phyloP scores from a whole-genome alignment of 148 eudicot species.

The Vaccinium corymbosum region DNA sequence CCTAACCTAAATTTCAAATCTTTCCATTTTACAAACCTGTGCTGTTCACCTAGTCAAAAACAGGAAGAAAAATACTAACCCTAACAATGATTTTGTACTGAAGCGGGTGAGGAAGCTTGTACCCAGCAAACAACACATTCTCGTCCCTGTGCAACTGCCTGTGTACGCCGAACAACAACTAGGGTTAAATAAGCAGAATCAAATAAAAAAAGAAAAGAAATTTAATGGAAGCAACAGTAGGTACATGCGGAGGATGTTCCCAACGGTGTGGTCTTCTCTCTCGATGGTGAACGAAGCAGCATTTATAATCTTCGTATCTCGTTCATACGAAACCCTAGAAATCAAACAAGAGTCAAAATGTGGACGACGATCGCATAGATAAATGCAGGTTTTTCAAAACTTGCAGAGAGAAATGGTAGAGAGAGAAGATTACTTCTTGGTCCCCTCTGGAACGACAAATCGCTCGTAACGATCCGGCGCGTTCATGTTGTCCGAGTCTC shows the following conservation, averaged over 20 bases:
- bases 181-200: constrained; percentile 4
- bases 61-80: constrained; percentile 41
- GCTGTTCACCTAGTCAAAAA: not conserved
- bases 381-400: not conserved
- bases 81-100: constrained; percentile 93
- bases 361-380: not conserved
- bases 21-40: not conserved
- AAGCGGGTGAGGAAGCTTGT: constrained; percentile 98
- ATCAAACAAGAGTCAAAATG: not conserved
- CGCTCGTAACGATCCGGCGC: constrained; percentile 99
- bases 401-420: not conserved
- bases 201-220: not conserved
- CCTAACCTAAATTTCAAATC: not conserved
- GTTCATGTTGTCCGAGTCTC: constrained; percentile 45
- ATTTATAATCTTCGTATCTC: constrained; percentile 94
- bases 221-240: not conserved
- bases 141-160: constrained; percentile 96
- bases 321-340: constrained; percentile 85
- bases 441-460: constrained; percentile 97
- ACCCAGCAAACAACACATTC: constrained; percentile 89
- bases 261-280: constrained; percentile 94
- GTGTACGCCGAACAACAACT: constrained; percentile 14
- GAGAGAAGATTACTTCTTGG: constrained; percentile 52
- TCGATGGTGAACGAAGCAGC: constrained; percentile 96
- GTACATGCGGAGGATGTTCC: constrained; percentile 92